Conservation (phyloP, 1,284 basidiomycete genomes). For the Irpex sp. region DNA sequence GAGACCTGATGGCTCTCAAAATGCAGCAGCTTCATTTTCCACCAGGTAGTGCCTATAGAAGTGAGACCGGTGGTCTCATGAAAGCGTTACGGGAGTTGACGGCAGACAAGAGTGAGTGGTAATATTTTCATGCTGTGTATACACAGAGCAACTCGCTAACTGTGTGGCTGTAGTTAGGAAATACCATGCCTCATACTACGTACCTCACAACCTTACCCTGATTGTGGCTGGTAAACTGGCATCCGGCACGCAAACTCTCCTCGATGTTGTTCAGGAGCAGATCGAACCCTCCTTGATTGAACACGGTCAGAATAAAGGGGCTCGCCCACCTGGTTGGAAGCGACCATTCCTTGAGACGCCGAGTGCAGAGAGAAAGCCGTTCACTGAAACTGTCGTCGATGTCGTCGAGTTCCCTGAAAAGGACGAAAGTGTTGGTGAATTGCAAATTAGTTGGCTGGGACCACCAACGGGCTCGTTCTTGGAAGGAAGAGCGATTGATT, state of each 20-base stretch:
- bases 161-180: slow-evolving; percentile 61
- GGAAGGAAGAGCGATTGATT: slow-evolving; percentile 80
- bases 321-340: slow-evolving; percentile 80
- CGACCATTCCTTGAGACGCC: slow-evolving; percentile 92
- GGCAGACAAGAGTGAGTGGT: slow-evolving; percentile 80
- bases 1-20: slow-evolving; percentile 89
- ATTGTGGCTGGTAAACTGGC: slow-evolving; percentile 81
- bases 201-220: slow-evolving; percentile 90
- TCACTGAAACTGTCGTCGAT: slow-evolving; percentile 54
- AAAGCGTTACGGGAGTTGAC: slow-evolving; percentile 84
- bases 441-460: slow-evolving; percentile 80
- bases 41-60: slow-evolving; percentile 84
- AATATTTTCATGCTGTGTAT: background rate
- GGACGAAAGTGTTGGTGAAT: slow-evolving; percentile 93
- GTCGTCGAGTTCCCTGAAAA: slow-evolving; percentile 95
- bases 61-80: slow-evolving; percentile 97
- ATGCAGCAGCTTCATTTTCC: slow-evolving; percentile 82
- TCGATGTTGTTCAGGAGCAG: slow-evolving; percentile 76
- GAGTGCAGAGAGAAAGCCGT: slow-evolving; percentile 61
- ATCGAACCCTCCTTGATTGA: slow-evolving; percentile 80
- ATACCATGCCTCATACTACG: slow-evolving; percentile 91
- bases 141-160: slow-evolving; percentile 15
- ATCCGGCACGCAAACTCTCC: slow-evolving; percentile 63
- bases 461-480: slow-evolving; percentile 74
- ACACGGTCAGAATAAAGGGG: slow-evolving; percentile 68